These are phyloP conservation scores for Leptosphaerulina australis DNA, from an alignment of 2,329 filamentous ascomycete species.

Conservation along the genomic window DNA sequence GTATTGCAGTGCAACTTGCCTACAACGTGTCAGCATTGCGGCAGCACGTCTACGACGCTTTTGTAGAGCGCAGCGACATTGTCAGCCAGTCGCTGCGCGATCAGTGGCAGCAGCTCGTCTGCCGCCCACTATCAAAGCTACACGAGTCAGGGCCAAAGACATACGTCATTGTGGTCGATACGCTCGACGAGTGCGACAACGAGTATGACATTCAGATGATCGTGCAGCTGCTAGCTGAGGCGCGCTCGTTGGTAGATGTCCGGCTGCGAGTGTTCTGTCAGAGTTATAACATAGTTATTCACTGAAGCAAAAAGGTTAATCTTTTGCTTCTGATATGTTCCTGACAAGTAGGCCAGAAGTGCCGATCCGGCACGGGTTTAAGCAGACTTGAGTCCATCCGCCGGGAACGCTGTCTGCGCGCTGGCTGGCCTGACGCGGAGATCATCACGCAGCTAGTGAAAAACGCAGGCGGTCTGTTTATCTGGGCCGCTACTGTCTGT, in stretches of 20 bases:
- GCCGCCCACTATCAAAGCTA: constrained; percentile 13
- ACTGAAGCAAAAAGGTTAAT: no score
- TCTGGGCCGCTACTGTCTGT: no score
- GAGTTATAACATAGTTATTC: no score
- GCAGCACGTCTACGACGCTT: not conserved
- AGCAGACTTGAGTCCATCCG: constrained; percentile 2
- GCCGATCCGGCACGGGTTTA: constrained; percentile 12
- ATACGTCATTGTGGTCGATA: constrained; percentile 22
- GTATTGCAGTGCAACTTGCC: constrained; percentile 19
- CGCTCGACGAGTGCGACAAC: constrained; percentile 38
- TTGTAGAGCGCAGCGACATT: not conserved
- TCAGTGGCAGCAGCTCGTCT: constrained; percentile 27
- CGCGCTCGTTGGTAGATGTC: no score
- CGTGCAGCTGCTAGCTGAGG: no score
- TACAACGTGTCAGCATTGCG: no score
- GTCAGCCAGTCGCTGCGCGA: constrained; percentile 19
- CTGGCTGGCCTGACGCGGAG: constrained; percentile 24
- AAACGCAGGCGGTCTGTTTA: constrained; percentile 37
- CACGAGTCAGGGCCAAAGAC: not conserved
- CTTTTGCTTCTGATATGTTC: no score
- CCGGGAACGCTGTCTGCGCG: not conserved
- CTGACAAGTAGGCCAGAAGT: no score
- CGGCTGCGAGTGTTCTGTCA: no score
- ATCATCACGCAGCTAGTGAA: constrained; percentile 27
- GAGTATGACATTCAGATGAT: no score